These are phyloP conservation scores for Pisolithus albus DNA, from an alignment of 768 basidiomycete species.

Conservation along the genomic window DNA sequence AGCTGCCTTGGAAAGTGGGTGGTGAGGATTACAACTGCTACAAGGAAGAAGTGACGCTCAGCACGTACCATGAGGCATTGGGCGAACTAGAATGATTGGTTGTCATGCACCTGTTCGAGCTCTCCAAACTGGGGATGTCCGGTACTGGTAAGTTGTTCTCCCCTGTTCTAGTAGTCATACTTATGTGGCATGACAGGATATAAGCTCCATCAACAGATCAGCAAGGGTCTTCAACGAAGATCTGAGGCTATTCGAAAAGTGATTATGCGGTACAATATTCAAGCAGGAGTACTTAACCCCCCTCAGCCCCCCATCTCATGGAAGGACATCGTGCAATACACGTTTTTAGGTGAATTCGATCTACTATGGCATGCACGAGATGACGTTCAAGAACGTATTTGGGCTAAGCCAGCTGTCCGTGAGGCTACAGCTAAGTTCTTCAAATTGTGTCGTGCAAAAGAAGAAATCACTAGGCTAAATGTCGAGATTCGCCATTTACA, in stretches of 20 bases:
- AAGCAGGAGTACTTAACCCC: conserved; percentile 14
- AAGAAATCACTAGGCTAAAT: too few relatives aligned
- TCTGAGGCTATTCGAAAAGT: conserved; percentile 23
- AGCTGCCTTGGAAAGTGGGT: conserved; percentile 1
- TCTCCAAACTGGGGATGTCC: conserved; percentile 19
- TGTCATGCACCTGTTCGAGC: conserved; percentile 24
- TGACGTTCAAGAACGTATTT: too few relatives aligned
- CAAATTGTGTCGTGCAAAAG: too few relatives aligned
- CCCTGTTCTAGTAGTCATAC: not conserved
- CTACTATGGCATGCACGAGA: too few relatives aligned
- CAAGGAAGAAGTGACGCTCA: not conserved
- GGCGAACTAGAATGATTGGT: conserved; percentile 25
- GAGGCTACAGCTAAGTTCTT: too few relatives aligned
- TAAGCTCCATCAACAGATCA: conserved; percentile 27
- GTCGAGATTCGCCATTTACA: too few relatives aligned
- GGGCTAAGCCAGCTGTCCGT: too few relatives aligned
- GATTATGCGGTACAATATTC: conserved; percentile 20
- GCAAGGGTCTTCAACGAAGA: too few relatives aligned
- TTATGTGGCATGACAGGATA: conserved; percentile 17
- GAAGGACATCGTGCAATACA: conserved; percentile 13
- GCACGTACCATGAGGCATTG: conserved; percentile 16
- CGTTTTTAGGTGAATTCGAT: too few relatives aligned
- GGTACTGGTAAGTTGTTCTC: conserved; percentile 13
- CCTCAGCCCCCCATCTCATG: conserved; percentile 11
- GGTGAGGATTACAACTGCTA: conserved; percentile 1